Percentiles rank a stretch among this genome's conserved stretches.
phyloP scores from a whole-genome alignment of 2,329 filamentous ascomycete genomes.

The Apiospora malaysiana region DNA sequence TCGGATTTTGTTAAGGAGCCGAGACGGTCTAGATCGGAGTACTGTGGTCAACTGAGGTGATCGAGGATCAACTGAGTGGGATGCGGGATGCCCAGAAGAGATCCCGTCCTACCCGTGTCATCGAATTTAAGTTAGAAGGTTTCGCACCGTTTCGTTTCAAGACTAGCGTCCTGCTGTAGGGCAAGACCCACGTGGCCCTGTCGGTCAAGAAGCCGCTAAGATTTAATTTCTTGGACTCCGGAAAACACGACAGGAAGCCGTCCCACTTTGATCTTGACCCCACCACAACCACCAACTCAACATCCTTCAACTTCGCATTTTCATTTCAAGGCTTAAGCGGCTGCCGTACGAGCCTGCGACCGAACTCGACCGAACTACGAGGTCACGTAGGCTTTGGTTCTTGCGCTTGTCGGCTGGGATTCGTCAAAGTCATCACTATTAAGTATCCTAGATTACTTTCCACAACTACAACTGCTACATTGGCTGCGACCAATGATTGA shows the following conservation, averaged over 20 bases:
- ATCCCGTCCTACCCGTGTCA: background rate
- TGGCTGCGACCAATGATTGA: conserved; percentile 3
- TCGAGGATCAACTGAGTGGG: background rate
- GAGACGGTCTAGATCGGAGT: too few relatives aligned
- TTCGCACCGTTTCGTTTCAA: background rate
- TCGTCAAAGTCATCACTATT: background rate
- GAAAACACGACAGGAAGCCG: background rate
- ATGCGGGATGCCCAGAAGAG: background rate
- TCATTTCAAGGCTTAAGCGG: too few relatives aligned
- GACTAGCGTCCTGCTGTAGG: background rate
- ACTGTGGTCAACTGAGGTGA: background rate
- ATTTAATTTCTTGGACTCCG: conserved; percentile 3
- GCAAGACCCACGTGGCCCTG: background rate
- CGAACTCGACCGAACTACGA: too few relatives aligned
- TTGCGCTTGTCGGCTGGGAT: too few relatives aligned
- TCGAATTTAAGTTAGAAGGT: conserved; percentile 12
- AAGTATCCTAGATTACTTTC: background rate
- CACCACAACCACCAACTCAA: background rate
- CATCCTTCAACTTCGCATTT: too few relatives aligned
- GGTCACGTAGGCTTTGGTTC: too few relatives aligned
- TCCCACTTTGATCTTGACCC: background rate
- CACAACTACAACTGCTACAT: background rate
- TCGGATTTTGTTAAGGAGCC: background rate
- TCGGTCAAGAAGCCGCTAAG: background rate
- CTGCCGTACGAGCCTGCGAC: too few relatives aligned